Percentiles rank a stretch among this genome's conserved stretches.
Evolutionary conservation across 2,329 filamentous ascomycete species (phyloP).

Genomic region (Alternaria consortialis): DNA sequence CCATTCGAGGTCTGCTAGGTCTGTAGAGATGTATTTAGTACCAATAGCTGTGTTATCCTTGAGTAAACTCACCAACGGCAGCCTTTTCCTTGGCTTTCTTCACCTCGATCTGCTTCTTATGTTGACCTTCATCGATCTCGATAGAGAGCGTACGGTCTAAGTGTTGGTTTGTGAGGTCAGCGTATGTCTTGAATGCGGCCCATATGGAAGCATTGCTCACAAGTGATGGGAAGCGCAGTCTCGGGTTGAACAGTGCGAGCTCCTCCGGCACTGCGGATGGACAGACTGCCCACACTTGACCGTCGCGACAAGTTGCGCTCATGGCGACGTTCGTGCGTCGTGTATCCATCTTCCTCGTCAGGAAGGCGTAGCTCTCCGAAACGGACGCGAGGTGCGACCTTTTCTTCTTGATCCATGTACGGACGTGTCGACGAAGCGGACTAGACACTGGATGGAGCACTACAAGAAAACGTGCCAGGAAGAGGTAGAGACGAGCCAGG

Average conservation of each 20-base stretch:
- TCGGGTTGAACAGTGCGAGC: slow-evolving; percentile 52
- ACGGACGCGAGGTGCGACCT: slow-evolving; percentile 26
- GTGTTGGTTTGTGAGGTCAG: not conserved
- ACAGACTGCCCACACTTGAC: slow-evolving; percentile 50
- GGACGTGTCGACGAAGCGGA: slow-evolving; percentile 3
- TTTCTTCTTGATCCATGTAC: slow-evolving; percentile 42
- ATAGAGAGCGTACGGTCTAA: slow-evolving; percentile 55
- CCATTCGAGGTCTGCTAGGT: slow-evolving; percentile 69
- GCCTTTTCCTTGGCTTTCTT: slow-evolving; percentile 48
- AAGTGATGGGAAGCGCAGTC: slow-evolving; percentile 55
- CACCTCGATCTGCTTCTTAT: slow-evolving; percentile 37
- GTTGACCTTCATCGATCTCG: slow-evolving; percentile 50
- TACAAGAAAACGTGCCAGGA: slow-evolving; percentile 10
- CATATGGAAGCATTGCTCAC: not conserved
- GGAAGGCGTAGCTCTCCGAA: slow-evolving; percentile 32
- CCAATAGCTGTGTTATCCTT: not conserved
- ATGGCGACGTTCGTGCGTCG: slow-evolving; percentile 34
- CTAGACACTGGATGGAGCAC: slow-evolving; percentile 17
- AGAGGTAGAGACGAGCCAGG: slow-evolving; percentile 10
- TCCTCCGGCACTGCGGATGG: slow-evolving; percentile 46
- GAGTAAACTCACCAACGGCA: slow-evolving; percentile 38
- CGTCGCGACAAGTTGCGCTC: slow-evolving; percentile 41
- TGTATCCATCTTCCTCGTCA: slow-evolving; percentile 47
- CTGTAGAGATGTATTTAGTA: slow-evolving; percentile 28
- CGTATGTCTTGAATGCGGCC: not conserved